These are phyloP conservation scores for Cokeromyces recurvatus DNA, from an alignment of 371 early-diverging fungal species.

Conservation along the genomic window DNA sequence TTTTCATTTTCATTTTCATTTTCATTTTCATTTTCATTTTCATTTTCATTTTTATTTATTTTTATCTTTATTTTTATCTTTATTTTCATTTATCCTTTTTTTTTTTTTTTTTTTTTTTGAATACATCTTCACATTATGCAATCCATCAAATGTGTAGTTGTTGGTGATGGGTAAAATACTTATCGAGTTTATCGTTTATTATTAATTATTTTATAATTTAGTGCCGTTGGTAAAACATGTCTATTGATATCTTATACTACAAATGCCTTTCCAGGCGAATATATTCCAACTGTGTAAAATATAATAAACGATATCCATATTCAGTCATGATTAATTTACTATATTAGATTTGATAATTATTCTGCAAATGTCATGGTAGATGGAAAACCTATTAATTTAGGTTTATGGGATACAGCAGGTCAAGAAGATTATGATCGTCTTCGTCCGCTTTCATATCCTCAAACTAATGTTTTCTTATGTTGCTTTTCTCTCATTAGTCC, in stretches of 20 bases:
- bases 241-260: slow-evolving; percentile 92
- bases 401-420: slow-evolving; percentile 98
- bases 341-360: slow-evolving; percentile 87
- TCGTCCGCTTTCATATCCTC: too few relatives aligned
- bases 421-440: too few relatives aligned
- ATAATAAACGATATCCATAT: neutral
- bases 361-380: slow-evolving; percentile 91
- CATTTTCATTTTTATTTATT: too few relatives aligned
- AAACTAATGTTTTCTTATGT: slow-evolving; percentile 88
- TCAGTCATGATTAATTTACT: neutral
- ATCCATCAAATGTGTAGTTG: slow-evolving; percentile 97
- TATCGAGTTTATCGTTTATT: neutral
- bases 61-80: too few relatives aligned
- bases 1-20: too few relatives aligned
- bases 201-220: slow-evolving; percentile 24
- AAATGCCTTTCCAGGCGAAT: slow-evolving; percentile 96
- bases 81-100: too few relatives aligned
- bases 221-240: slow-evolving; percentile 94
- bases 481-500: slow-evolving; percentile 85
- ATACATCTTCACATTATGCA: too few relatives aligned
- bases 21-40: too few relatives aligned
- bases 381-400: slow-evolving; percentile 88
- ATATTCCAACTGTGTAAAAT: slow-evolving; percentile 92
- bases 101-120: too few relatives aligned
- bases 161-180: slow-evolving; percentile 82